These are phyloP conservation scores for Jatropha podagrica DNA, from an alignment of 441 rosid species.

Conservation along the genomic window DNA sequence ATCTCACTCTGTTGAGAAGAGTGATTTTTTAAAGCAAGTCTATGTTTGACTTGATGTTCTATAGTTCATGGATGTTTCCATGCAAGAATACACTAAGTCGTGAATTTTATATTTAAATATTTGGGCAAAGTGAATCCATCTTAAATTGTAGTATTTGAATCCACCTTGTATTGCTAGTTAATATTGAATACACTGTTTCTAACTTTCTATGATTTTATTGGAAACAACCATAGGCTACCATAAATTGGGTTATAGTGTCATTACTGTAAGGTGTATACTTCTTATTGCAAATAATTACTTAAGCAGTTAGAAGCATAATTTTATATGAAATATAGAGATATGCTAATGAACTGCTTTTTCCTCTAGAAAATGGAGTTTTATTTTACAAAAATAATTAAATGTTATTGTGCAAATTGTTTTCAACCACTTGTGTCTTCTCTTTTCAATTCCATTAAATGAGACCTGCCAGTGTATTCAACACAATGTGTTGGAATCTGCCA, in stretches of 20 bases:
- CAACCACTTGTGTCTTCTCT: background rate
- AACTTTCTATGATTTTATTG: background rate
- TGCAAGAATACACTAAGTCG: background rate
- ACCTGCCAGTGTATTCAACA: background rate
- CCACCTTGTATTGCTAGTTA: background rate
- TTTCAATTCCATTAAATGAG: conserved; percentile 11
- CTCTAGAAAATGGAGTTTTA: background rate
- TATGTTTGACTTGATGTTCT: background rate
- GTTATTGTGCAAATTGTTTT: conserved; percentile 7
- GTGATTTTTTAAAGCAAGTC: background rate
- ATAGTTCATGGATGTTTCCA: background rate
- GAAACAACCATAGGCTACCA: background rate
- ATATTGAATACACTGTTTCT: background rate
- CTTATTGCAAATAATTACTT: background rate
- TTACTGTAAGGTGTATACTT: background rate
- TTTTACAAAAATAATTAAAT: background rate
- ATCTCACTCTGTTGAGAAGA: background rate
- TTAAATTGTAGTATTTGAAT: background rate
- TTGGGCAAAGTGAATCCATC: background rate
- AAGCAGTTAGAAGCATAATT: background rate
- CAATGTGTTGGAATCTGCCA: conserved; percentile 13
- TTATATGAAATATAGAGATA: background rate
- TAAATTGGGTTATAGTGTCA: background rate
- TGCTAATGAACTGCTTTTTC: background rate
- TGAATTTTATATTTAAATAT: too few relatives aligned